Base-by-base conservation (phyloP, 2,329 filamentous ascomycete genomes). In the Fusarium circinatum region DNA sequence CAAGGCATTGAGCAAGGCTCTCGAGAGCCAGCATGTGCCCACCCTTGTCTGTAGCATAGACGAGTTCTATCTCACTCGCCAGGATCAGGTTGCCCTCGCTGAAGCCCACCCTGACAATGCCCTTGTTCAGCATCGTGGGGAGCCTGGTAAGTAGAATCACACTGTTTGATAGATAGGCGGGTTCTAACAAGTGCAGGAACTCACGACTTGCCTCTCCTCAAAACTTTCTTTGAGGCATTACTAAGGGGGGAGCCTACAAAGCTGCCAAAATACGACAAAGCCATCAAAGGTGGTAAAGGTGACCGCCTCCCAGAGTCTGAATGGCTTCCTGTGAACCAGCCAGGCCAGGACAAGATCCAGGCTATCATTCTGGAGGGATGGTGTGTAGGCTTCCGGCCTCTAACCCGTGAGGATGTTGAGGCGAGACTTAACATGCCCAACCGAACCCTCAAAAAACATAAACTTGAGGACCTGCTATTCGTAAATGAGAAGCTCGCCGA, bases 321-420 rank as follows among this genome's bases (percentile, higher is more conserved):
- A 52, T 97, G 94, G 93, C 83, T 86, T 32, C 78, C 79, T 20
- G 86, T 92, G 67, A 90, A 90, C 74, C 83, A 80, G 51, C 83
- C 82, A 0, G 87, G 86, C 14, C 85, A 88, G 60, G 81, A 79
- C 6, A 84, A 82, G n/a, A 82, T 89, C 30, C 82, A 88, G 30
- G 89, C 96, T 12, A 87, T 98, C 28, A 89, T 98, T 58, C 91
- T 98, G 72, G 95, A 98, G 82, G 95, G 95, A 24, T 98, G 95
- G 95, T 96, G 93, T 81, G 90, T 97, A 18, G 95, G 94, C 6
- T 98, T 98, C 83, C 90, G 91, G 11, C 82, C 92, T 1, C 82
- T 95, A 18, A 76, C 84, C 36, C 81, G 86, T 1, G 79, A 83
- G n/a, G 85, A 87, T 10, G 80, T 89, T 8, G 85, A 86, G 34